Evolutionary conservation across 306 rosid species (phyloP), one percentile per base, ranked within the genome.

Genomic region (Quillaja saponaria): DNA sequence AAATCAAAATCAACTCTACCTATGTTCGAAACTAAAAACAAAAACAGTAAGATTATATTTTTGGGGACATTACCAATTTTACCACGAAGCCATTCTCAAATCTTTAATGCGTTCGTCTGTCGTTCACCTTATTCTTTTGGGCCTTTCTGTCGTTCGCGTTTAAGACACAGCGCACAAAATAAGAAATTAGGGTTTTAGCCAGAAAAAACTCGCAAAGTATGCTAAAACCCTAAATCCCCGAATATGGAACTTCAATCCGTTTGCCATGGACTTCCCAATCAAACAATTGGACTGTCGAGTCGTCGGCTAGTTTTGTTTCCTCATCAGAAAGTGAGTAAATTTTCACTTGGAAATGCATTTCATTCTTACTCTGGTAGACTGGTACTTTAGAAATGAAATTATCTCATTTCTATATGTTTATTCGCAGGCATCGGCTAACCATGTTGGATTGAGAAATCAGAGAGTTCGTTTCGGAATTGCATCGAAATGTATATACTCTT

Each of bases 221-320:
- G 39, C 58, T 67, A 55, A 76, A 78, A 70, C 83, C 78, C 83
- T 71, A 64, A 76, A 64, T 46, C 66, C 64, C 34, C n/a, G 45
- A 38, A 31, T 1, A 81, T 85, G 90, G 76, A 60, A 57, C 63
- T 75, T 20, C 83, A 74, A 61, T 71, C 76, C 31, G 64, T 76
- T 59, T 85, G 80, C 61, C 63, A 60, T 17, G 75, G 81, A 41
- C 78, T 73, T 74, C 71, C 83, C 49, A 63, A 78, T 21, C 67
- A 62, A 49, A 40, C 77, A 17, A 0, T 73, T 56, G 37, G 59
- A 18, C 69, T 39, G 10, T 73, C 69, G 3, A 54, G 37, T 25
- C 44, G 11, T 45, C 74, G 51, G 12, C n/a, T 53, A 9, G 41
- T 21, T 9, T 14, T 53, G 12, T 78, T 68, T 31, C 58, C 72